These are phyloP conservation scores for Metschnikowia continentalis DNA, from an alignment of 805 yeast genomes.

Conservation along the genomic window DNA sequence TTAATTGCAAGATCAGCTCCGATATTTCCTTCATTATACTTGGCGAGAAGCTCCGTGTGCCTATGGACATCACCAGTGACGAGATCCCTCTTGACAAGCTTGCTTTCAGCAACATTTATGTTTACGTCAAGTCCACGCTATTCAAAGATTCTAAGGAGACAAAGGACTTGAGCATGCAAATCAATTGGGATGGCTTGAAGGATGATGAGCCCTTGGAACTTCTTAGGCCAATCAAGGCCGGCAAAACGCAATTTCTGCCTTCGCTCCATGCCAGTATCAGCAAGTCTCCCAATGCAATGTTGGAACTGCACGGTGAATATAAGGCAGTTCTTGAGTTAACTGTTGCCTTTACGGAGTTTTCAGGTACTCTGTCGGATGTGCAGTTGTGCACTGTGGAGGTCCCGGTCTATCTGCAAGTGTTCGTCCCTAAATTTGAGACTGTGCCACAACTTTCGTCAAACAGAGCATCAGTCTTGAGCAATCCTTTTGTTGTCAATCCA, in stretches of 20 bases:
- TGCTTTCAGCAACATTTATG: constrained; percentile 18
- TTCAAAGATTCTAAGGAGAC: constrained; percentile 13
- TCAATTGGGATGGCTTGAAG: constrained; percentile 33
- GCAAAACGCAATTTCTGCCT: constrained; percentile 7
- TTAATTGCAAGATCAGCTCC: constrained; percentile 12
- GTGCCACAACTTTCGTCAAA: constrained; percentile 26
- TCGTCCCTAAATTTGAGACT: constrained; percentile 18
- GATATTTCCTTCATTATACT: constrained; percentile 18
- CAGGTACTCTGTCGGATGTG: constrained; percentile 20
- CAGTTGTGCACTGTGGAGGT: constrained; percentile 21
- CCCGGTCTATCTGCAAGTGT: constrained; percentile 26
- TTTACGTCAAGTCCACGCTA: constrained; percentile 21
- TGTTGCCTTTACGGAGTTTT: constrained; percentile 21
- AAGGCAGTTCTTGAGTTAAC: constrained; percentile 21
- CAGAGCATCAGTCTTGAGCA: constrained; percentile 30
- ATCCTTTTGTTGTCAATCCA: constrained; percentile 28
- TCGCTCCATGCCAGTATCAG: constrained; percentile 22
- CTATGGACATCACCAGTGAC: constrained; percentile 19
- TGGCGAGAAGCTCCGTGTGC: constrained; percentile 28
- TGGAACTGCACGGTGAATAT: constrained; percentile 6
- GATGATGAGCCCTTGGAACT: constrained; percentile 38
- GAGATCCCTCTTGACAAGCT: constrained; percentile 13
- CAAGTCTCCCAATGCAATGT: constrained; percentile 18
- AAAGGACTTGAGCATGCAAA: constrained; percentile 19
- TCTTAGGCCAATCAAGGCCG: constrained; percentile 11